These are phyloP conservation scores for Micractinium sp. DNA, from an alignment of 139 green algal species.

Conservation along the genomic window DNA sequence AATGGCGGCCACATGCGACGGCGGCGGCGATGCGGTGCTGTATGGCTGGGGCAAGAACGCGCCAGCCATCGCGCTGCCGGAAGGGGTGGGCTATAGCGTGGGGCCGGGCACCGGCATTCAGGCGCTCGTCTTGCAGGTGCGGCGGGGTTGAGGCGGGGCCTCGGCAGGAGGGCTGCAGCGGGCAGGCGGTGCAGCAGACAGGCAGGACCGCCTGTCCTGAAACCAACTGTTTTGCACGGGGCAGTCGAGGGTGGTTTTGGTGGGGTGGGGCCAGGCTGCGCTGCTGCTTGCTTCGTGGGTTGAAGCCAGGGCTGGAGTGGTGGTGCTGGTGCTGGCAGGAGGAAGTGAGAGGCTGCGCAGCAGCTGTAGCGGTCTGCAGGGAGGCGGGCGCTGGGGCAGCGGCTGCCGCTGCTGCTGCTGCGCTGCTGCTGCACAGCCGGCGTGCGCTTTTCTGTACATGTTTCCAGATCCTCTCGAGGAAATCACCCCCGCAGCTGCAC, in stretches of 20 bases:
- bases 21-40: slow-evolving; percentile 51
- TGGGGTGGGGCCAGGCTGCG: neutral
- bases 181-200: too few species aligned
- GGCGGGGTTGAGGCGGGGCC: neutral
- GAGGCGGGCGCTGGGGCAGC: neutral
- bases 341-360: too few species aligned
- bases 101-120: slow-evolving; percentile 57
- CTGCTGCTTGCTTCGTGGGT: neutral
- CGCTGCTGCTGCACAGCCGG: too few species aligned
- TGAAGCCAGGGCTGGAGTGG: neutral
- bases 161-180: neutral
- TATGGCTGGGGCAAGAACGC: slow-evolving; percentile 91
- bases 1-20: slow-evolving; percentile 44
- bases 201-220: too few species aligned
- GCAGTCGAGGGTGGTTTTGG: neutral
- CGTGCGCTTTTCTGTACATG: neutral
- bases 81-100: slow-evolving; percentile 76
- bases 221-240: neutral
- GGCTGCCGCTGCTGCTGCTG: neutral
- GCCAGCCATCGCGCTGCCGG: slow-evolving; percentile 65
- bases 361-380: too few species aligned
- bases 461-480: neutral
- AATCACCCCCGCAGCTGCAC: neutral
- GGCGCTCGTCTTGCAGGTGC: slow-evolving; percentile 78
- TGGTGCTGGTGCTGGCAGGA: neutral